Conservation (phyloP, 768 basidiomycete species). For the Suillus weaverae region DNA sequence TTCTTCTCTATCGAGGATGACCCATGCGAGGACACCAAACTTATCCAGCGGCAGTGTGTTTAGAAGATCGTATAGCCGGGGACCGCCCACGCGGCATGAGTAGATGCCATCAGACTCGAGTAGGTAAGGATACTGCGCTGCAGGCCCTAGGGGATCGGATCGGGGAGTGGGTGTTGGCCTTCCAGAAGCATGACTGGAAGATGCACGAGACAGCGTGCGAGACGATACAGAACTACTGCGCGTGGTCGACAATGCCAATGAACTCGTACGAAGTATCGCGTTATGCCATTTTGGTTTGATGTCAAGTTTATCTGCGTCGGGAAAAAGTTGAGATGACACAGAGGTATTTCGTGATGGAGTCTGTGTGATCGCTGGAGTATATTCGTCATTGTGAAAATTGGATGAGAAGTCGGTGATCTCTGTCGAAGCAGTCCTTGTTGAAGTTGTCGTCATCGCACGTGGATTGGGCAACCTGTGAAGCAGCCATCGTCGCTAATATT, state of each 20-base stretch:
- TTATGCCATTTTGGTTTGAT: constrained; percentile 1
- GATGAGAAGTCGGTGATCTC: constrained; percentile 1
- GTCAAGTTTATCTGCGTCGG: background rate
- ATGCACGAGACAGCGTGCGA: background rate
- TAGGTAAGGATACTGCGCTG: constrained; percentile 50
- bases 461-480: background rate
- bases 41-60: constrained; percentile 56
- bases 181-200: constrained; percentile 19
- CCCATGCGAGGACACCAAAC: constrained; percentile 70
- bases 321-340: background rate
- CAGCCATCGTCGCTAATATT: background rate
- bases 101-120: constrained; percentile 48
- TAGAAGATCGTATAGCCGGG: constrained; percentile 64
- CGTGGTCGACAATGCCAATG: background rate
- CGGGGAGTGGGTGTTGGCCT: constrained; percentile 43
- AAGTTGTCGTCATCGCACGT: background rate
- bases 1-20: constrained; percentile 69
- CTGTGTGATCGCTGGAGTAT: background rate
- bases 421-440: constrained; percentile 1
- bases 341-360: background rate
- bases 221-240: constrained; percentile 11
- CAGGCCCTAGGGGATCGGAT: constrained; percentile 50
- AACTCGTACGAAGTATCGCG: background rate
- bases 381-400: background rate
- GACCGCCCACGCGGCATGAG: constrained; percentile 68